Evolutionary conservation across 495 filamentous ascomycete genomes (phyloP).

Genomic region (Barbatosphaeria neglecta): DNA sequence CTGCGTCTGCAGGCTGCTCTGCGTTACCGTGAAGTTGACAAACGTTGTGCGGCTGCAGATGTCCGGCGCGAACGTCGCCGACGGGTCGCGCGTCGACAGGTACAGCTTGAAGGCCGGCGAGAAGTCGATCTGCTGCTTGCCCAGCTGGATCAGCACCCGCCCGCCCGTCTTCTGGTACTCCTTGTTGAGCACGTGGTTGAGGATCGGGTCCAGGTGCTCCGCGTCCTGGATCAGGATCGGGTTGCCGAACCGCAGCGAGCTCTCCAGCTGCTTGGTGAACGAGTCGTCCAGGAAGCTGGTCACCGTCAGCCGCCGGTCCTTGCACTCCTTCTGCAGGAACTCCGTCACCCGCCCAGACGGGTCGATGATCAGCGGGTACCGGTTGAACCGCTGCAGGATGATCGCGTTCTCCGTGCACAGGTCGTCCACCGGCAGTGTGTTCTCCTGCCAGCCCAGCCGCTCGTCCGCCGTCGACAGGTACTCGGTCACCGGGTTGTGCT

Average conservation of each 20-base stretch:
- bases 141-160: conserved; percentile 93
- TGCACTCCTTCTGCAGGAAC: conserved; percentile 87
- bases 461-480: conserved; percentile 96
- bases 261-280: conserved; percentile 95
- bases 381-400: conserved; percentile 91
- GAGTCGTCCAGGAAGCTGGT: conserved; percentile 97
- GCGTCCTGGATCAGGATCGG: conserved; percentile 98
- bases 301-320: conserved; percentile 85
- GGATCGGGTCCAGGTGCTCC: conserved; percentile 89
- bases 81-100: conserved; percentile 90
- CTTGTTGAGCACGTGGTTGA: conserved; percentile 98
- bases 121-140: conserved; percentile 98
- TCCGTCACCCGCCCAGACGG: conserved; percentile 89
- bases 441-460: conserved; percentile 83
- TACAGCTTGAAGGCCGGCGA: conserved; percentile 95
- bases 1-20: conserved; percentile 96
- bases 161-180: conserved; percentile 99
- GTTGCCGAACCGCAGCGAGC: conserved; percentile 92
- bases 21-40: conserved; percentile 98
- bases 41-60: conserved; percentile 97
- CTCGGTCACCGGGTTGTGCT: conserved; percentile 87
- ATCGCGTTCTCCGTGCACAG: conserved; percentile 98
- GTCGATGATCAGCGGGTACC: conserved; percentile 96
- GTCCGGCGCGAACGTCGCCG: conserved; percentile 92
- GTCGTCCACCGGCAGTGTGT: conserved; percentile 95